Conservation (phyloP, 208 protist genomes). For the Zelonia costaricensis region DNA sequence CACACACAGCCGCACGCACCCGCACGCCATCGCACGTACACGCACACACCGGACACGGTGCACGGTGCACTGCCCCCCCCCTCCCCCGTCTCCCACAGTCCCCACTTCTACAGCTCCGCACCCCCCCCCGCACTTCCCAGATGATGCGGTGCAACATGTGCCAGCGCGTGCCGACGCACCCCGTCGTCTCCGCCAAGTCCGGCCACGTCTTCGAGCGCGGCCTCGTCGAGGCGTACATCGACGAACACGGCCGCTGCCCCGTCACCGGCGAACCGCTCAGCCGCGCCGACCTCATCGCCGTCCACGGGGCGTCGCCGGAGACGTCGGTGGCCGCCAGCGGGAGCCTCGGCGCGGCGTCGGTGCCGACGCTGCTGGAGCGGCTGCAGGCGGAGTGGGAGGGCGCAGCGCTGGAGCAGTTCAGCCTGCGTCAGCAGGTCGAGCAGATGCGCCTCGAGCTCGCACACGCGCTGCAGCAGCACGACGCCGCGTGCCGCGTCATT, state of each 20-base stretch:
- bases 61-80: too few species aligned
- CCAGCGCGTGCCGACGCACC: slow-evolving; percentile 86
- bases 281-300: slow-evolving; percentile 88
- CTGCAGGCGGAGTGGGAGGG: slow-evolving; percentile 99
- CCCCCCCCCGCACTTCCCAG: too few species aligned
- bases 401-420: slow-evolving; percentile 98
- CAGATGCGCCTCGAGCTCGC: slow-evolving; percentile 95
- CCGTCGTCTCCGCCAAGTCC: slow-evolving; percentile 94
- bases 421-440: slow-evolving; percentile 93
- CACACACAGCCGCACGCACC: too few species aligned
- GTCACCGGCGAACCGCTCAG: slow-evolving; percentile 89
- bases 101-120: not conserved
- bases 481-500: slow-evolving; percentile 98
- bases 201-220: slow-evolving; percentile 96
- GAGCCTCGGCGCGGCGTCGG: slow-evolving; percentile 50
- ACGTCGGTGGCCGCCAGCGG: slow-evolving; percentile 16
- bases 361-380: slow-evolving; percentile 93
- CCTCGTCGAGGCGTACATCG: slow-evolving; percentile 96
- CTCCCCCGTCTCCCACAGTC: not conserved
- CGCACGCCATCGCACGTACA: too few species aligned
- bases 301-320: slow-evolving; percentile 37
- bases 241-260: slow-evolving; percentile 93
- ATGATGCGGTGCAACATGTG: slow-evolving; percentile 85
- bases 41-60: too few species aligned
- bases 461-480: slow-evolving; percentile 98